Evolutionary conservation across 2,329 filamentous ascomycete genomes (phyloP).

Genomic region (Samsoniella hepiali): DNA sequence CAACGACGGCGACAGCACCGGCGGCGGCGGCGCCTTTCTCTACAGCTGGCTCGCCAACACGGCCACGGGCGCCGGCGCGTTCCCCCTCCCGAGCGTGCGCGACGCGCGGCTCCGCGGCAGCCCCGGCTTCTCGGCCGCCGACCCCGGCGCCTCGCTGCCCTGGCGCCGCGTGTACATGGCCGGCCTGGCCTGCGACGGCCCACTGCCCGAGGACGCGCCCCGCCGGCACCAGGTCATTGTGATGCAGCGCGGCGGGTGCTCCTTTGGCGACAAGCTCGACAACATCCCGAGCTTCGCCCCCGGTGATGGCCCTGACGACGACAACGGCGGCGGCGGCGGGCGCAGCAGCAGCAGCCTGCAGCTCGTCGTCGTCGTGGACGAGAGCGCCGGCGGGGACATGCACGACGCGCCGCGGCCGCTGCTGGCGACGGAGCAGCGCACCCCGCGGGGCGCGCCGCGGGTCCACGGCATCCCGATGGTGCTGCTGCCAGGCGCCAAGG

Average conservation of each 20-base stretch:
- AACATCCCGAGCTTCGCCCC: conserved; percentile 74
- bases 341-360: conserved; percentile 50
- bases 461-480: conserved; percentile 76
- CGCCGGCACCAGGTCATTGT: conserved; percentile 73
- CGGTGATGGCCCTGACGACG: not conserved
- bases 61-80: conserved; percentile 56
- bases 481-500: conserved; percentile 71
- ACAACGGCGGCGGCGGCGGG: not conserved
- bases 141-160: conserved; percentile 47
- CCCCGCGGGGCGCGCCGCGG: conserved; percentile 64
- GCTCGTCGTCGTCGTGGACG: conserved; percentile 71
- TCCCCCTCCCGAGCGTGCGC: conserved; percentile 63
- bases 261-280: conserved; percentile 75
- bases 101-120: conserved; percentile 49
- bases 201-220: conserved; percentile 49
- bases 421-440: conserved; percentile 71
- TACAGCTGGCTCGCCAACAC: conserved; percentile 54
- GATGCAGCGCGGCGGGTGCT: conserved; percentile 77
- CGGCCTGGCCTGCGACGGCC: conserved; percentile 62
- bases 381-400: conserved; percentile 46
- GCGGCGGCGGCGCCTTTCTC: conserved; percentile 29
- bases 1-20: conserved; percentile 29
- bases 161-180: conserved; percentile 73
- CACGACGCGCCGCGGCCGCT: conserved; percentile 57
- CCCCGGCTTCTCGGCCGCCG: conserved; percentile 39